Evolutionary conservation across 257 asterid species (phyloP).

Genomic region (Buddleja alternifolia): DNA sequence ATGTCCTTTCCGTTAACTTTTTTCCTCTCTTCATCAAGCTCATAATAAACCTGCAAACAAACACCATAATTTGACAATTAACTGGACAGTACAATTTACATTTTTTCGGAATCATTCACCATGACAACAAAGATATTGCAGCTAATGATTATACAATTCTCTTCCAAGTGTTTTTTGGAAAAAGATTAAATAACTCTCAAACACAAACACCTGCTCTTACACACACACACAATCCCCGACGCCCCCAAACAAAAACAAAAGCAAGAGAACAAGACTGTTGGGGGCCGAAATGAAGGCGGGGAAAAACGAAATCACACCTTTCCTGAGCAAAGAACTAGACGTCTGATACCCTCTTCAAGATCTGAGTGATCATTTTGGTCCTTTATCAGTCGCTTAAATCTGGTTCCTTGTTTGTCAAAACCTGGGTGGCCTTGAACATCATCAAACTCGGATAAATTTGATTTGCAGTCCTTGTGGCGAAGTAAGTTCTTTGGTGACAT

Average conservation of each 20-base stretch:
- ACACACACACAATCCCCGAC: background rate
- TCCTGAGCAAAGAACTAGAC: slow-evolving; percentile 90
- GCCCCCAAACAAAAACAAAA: background rate
- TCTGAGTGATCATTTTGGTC: slow-evolving; percentile 82
- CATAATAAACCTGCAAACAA: slow-evolving; percentile 74
- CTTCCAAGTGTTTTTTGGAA: too few relatives aligned
- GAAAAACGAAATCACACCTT: slow-evolving; percentile 55
- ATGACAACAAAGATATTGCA: background rate
- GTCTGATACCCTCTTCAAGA: slow-evolving; percentile 83
- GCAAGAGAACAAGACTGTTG: background rate
- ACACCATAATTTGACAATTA: background rate
- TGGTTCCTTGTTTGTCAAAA: slow-evolving; percentile 95
- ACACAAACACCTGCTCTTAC: background rate
- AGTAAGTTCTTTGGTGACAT: slow-evolving; percentile 95
- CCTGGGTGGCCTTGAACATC: slow-evolving; percentile 95
- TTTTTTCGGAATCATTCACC: slow-evolving; percentile 9
- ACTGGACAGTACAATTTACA: background rate
- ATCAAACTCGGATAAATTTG: slow-evolving; percentile 88
- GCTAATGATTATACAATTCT: background rate
- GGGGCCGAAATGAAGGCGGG: background rate
- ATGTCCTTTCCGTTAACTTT: slow-evolving; percentile 68
- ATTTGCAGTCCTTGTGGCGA: slow-evolving; percentile 91
- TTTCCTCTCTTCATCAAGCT: slow-evolving; percentile 82
- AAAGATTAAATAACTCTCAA: slow-evolving; percentile 2
- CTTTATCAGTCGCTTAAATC: slow-evolving; percentile 92